Evolutionary conservation across 2,329 filamentous ascomycete genomes (phyloP).

Genomic region (Beauveria sp.): DNA sequence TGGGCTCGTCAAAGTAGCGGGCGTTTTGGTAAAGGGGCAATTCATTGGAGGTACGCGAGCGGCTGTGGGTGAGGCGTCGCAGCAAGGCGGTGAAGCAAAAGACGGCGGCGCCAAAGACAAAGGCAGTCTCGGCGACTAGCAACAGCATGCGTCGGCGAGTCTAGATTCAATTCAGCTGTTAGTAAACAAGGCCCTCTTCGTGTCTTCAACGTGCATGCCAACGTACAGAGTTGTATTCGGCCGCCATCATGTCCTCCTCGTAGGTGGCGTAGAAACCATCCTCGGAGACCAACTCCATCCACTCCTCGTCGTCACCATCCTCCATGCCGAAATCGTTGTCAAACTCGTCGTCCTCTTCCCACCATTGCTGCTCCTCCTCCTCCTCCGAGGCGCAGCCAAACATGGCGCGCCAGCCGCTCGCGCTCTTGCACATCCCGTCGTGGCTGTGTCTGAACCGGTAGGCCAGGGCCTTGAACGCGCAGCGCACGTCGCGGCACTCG

Average conservation of each 20-base stretch:
- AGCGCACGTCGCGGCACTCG: slow-evolving; percentile 35
- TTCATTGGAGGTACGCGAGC: neutral
- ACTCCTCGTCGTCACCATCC: neutral
- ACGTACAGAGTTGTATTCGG: neutral
- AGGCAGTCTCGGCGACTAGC: slow-evolving; percentile 26
- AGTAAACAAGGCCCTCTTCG: neutral
- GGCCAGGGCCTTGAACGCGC: slow-evolving; percentile 33
- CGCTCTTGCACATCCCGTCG: slow-evolving; percentile 15
- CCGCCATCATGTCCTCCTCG: neutral
- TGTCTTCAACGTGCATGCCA: neutral
- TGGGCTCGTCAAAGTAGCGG: slow-evolving; percentile 13
- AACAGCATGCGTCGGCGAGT: slow-evolving; percentile 1
- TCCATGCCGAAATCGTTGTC: neutral
- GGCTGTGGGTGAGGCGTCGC: slow-evolving; percentile 11
- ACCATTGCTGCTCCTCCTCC: neutral
- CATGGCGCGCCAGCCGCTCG: slow-evolving; percentile 5
- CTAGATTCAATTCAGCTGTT: neutral
- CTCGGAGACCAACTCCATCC: neutral
- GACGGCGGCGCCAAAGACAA: slow-evolving; percentile 29
- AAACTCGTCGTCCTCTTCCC: neutral
- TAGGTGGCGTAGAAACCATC: neutral
- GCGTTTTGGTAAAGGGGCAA: slow-evolving; percentile 2
- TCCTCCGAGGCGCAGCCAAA: slow-evolving; percentile 1
- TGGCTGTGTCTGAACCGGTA: slow-evolving; percentile 29
- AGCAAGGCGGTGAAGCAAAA: slow-evolving; percentile 15